phyloP scores from a whole-genome alignment of 169 alveolate genomes.

The Cyclospora cayetanensis region DNA sequence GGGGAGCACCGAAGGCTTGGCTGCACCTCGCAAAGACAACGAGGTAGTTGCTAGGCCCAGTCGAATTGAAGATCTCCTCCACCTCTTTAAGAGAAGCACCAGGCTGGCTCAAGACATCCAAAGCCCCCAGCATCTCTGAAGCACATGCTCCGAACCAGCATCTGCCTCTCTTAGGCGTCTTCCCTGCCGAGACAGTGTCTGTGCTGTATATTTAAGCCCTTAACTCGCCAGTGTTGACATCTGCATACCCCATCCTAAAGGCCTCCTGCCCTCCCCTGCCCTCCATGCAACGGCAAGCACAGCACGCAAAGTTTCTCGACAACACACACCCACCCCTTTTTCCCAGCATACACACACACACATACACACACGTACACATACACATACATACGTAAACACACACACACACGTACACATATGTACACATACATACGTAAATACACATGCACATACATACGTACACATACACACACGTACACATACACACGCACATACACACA shows the following conservation, averaged over 20 bases:
- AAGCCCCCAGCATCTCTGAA: slow-evolving; percentile 32
- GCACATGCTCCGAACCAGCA: background rate
- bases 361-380: too few relatives aligned
- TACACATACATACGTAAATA: background rate
- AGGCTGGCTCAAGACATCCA: slow-evolving; percentile 1
- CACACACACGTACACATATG: background rate
- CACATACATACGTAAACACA: too few relatives aligned
- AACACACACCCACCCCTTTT: too few relatives aligned
- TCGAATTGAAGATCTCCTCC: slow-evolving; percentile 45
- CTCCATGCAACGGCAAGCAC: too few relatives aligned
- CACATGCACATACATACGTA: background rate
- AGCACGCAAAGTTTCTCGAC: too few relatives aligned
- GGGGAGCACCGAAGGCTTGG: too few relatives aligned
- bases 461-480: background rate
- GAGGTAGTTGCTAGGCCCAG: slow-evolving; percentile 32
- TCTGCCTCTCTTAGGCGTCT: background rate
- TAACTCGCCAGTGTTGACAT: too few relatives aligned
- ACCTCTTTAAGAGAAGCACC: background rate
- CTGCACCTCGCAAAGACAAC: slow-evolving; percentile 58
- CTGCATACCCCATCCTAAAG: too few relatives aligned
- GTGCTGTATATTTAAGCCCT: background rate
- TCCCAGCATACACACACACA: too few relatives aligned
- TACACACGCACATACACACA: background rate
- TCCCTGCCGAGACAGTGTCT: background rate
- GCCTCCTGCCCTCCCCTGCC: too few relatives aligned